These are phyloP conservation scores for Trichopus zeylanicus DNA, from an alignment of 116 monocot species.

Conservation along the genomic window DNA sequence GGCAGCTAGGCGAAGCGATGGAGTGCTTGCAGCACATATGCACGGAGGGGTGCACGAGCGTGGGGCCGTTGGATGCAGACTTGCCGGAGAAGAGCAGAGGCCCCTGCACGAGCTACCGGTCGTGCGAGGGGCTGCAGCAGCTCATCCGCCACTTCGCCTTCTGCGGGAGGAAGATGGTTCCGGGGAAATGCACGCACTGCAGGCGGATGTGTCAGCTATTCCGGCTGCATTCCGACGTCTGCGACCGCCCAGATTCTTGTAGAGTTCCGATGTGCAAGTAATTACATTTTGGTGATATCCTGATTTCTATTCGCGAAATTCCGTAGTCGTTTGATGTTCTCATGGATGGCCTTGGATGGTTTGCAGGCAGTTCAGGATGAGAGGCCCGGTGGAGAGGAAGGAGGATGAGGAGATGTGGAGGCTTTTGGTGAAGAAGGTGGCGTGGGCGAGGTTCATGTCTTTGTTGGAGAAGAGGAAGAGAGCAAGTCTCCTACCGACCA, in stretches of 20 bases:
- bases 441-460: constrained; percentile 39
- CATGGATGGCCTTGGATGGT: not conserved
- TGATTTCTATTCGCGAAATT: not conserved
- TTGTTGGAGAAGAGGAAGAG: constrained; percentile 33
- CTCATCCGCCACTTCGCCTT: constrained; percentile 59
- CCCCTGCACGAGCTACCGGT: constrained; percentile 31
- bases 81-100: constrained; percentile 10
- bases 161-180: constrained; percentile 38
- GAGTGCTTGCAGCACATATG: constrained; percentile 68
- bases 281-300: not conserved
- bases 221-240: constrained; percentile 67
- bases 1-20: constrained; percentile 57
- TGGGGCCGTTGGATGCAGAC: constrained; percentile 24
- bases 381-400: constrained; percentile 16
- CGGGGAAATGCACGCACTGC: constrained; percentile 38
- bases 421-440: constrained; percentile 57
- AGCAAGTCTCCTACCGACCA: too few species aligned
- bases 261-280: constrained; percentile 82
- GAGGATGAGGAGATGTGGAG: constrained; percentile 47
- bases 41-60: constrained; percentile 39
- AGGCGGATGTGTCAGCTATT: constrained; percentile 64
- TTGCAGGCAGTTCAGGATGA: constrained; percentile 48
- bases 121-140: constrained; percentile 50
- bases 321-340: too few species aligned
- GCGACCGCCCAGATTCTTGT: constrained; percentile 37